Evolutionary conservation across 2,329 filamentous ascomycete species (phyloP).

Genomic region (Pestalotiopsis sp.): DNA sequence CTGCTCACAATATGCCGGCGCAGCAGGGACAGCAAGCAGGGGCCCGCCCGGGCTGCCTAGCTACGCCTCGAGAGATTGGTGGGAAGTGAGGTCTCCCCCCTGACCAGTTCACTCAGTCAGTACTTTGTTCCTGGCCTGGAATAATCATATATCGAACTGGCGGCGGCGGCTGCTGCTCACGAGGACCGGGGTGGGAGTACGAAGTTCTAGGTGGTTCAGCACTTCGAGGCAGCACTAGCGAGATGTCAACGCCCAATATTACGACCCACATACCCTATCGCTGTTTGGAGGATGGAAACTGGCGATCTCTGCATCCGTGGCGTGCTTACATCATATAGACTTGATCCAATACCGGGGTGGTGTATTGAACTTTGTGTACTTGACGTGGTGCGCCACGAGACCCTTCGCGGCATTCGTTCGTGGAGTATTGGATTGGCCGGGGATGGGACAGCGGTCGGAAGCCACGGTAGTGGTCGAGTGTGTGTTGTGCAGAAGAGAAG

Average conservation of each 20-base stretch:
- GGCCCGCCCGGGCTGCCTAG: too few relatives aligned
- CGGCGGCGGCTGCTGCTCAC: slow-evolving; percentile 8
- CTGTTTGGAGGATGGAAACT: not conserved
- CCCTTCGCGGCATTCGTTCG: not conserved
- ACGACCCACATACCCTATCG: slow-evolving; percentile 1
- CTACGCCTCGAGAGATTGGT: slow-evolving; percentile 7
- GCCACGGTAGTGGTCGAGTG: too few relatives aligned
- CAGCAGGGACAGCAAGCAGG: not conserved
- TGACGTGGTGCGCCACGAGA: not conserved
- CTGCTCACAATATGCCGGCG: not conserved
- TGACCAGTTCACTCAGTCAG: not conserved
- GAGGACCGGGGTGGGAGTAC: not conserved
- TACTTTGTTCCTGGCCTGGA: not conserved
- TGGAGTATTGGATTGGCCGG: not conserved
- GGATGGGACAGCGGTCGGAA: too few relatives aligned
- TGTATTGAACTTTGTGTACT: not conserved
- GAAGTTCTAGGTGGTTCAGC: not conserved
- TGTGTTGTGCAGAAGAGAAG: not conserved
- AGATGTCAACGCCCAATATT: slow-evolving; percentile 13
- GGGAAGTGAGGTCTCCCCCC: slow-evolving; percentile 1
- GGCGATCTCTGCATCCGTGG: not conserved
- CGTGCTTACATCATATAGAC: slow-evolving; percentile 1
- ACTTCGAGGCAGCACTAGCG: slow-evolving; percentile 7
- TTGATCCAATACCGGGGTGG: not conserved
- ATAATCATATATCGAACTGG: not conserved